A percentile compares a stretch with the other conserved stretches of the same genome.
These are phyloP conservation scores for Paracamarosporium sp. DNA, from an alignment of 2,329 filamentous ascomycete genomes.

Conservation along the genomic window DNA sequence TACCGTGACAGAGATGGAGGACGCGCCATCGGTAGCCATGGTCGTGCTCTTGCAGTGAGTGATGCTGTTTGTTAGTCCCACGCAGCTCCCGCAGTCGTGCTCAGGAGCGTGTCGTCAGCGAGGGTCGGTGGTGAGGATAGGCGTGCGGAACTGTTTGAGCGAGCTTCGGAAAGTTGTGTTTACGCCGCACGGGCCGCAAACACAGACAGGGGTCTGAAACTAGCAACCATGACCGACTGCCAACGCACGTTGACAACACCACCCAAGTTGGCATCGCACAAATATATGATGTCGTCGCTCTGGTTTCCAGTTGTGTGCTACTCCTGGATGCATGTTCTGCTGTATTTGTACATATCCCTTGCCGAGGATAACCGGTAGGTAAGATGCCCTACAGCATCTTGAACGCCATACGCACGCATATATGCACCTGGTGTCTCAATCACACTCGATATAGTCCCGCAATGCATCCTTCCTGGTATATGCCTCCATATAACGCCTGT, in stretches of 20 bases:
- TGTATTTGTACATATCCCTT: background rate
- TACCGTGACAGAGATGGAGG: constrained; percentile 61
- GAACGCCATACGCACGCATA: background rate
- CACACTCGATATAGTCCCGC: background rate
- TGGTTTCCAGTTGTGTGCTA: background rate
- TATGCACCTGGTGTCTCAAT: background rate
- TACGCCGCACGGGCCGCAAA: constrained; percentile 27
- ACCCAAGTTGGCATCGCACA: background rate
- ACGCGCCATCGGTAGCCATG: constrained; percentile 53
- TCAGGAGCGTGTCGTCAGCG: constrained; percentile 19
- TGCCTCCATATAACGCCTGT: constrained; percentile 1
- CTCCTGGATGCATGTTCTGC: background rate
- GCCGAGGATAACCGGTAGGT: background rate
- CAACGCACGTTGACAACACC: constrained; percentile 20
- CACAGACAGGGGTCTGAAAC: constrained; percentile 36
- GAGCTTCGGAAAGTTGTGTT: constrained; percentile 32
- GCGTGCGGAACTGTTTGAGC: constrained; percentile 28
- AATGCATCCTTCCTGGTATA: background rate
- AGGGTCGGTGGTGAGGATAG: constrained; percentile 22
- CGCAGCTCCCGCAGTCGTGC: background rate
- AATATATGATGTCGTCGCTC: background rate
- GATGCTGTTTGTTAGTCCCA: background rate
- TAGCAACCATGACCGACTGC: constrained; percentile 29
- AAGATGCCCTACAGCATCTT: background rate
- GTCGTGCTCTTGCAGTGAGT: constrained; percentile 19